phyloP scores from a whole-genome alignment of 2,329 filamentous ascomycete genomes.

The Pseudogymnoascus sp. region DNA sequence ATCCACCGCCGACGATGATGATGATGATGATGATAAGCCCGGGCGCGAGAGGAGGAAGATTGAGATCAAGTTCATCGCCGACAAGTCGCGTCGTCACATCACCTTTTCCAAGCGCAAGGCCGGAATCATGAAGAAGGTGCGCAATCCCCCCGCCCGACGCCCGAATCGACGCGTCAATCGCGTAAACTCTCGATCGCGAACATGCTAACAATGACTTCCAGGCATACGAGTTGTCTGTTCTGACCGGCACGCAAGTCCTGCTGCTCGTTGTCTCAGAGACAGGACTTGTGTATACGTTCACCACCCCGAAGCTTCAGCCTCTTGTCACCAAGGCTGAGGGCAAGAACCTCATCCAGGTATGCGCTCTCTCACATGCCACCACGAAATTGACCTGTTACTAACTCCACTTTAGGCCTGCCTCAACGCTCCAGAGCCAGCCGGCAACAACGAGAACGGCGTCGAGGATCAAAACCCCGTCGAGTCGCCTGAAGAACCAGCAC shows the following conservation, averaged over 20 bases:
- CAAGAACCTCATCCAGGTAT: conserved; percentile 98
- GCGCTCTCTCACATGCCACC: conserved; percentile 11
- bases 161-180: conserved; percentile 16
- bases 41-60: conserved; percentile 98
- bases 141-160: conserved; percentile 27
- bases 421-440: conserved; percentile 85
- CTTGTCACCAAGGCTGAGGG: conserved; percentile 97
- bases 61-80: conserved; percentile 99
- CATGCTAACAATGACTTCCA: conserved; percentile 32
- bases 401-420: conserved; percentile 66
- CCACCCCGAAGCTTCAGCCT: conserved; percentile 94
- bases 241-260: conserved; percentile 95
- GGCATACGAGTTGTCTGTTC: conserved; percentile 95
- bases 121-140: conserved; percentile 99
- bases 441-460: conserved; percentile 72
- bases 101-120: conserved; percentile 99
- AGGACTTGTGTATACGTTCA: conserved; percentile 95
- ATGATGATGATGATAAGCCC: conserved; percentile 96
- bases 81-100: conserved; percentile 98
- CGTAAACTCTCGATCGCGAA: conserved; percentile 15
- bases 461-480: conserved; percentile 71
- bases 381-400: neutral
- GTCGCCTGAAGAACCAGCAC: conserved; percentile 80
- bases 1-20: conserved; percentile 80
- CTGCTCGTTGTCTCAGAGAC: conserved; percentile 96